These are phyloP conservation scores for Fusarium heterosporum DNA, from an alignment of 2,329 filamentous ascomycete species.

Conservation along the genomic window DNA sequence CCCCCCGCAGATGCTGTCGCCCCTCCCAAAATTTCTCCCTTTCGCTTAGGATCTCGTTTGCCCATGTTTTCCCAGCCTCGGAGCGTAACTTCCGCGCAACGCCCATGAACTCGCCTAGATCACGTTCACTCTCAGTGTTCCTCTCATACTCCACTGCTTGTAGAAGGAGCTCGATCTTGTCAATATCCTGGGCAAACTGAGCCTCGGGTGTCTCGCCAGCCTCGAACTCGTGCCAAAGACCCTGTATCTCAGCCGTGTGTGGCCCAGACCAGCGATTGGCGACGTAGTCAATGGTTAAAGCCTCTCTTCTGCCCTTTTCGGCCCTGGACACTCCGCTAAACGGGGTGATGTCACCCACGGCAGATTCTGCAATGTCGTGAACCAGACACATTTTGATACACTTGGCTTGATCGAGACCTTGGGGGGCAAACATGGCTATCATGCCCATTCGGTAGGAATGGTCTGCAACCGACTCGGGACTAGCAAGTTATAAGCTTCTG, in stretches of 20 bases:
- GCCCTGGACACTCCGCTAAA: slow-evolving; percentile 86
- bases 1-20: slow-evolving; percentile 60
- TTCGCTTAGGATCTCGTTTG: slow-evolving; percentile 78
- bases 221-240: slow-evolving; percentile 95
- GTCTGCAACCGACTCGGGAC: slow-evolving; percentile 91
- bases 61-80: slow-evolving; percentile 84
- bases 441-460: slow-evolving; percentile 99
- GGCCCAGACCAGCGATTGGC: slow-evolving; percentile 74
- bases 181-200: slow-evolving; percentile 92
- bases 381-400: slow-evolving; percentile 96
- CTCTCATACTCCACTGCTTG: slow-evolving; percentile 99
- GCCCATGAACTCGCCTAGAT: slow-evolving; percentile 87
- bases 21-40: slow-evolving; percentile 77
- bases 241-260: slow-evolving; percentile 76
- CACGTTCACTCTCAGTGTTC: slow-evolving; percentile 69
- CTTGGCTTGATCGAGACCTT: slow-evolving; percentile 77
- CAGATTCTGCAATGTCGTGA: slow-evolving; percentile 95
- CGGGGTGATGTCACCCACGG: slow-evolving; percentile 98
- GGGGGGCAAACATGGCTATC: slow-evolving; percentile 89
- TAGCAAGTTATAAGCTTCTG: slow-evolving; percentile 45
- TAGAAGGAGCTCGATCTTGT: slow-evolving; percentile 94
- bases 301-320: slow-evolving; percentile 90
- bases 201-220: slow-evolving; percentile 84
- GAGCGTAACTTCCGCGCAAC: slow-evolving; percentile 79
- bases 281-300: slow-evolving; percentile 91